These are phyloP conservation scores for Ophiobolus disseminans DNA, from an alignment of 2,329 filamentous ascomycete genomes.

Conservation along the genomic window DNA sequence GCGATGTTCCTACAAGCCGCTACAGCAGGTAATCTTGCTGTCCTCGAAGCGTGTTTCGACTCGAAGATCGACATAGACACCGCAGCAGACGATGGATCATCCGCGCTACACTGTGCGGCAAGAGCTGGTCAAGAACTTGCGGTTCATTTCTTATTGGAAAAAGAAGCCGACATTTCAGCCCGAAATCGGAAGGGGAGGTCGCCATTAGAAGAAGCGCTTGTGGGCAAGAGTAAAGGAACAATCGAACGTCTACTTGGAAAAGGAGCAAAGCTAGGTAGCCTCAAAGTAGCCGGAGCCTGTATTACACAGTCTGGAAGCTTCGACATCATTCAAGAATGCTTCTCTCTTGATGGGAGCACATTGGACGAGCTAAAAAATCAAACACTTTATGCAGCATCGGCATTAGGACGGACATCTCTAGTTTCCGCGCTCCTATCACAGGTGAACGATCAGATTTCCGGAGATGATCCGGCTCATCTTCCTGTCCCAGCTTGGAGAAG, in stretches of 20 bases:
- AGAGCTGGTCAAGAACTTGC: conserved; percentile 11
- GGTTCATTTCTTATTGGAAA: conserved; percentile 2
- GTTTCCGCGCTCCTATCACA: too few species aligned
- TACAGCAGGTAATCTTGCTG: neutral
- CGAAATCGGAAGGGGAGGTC: conserved; percentile 3
- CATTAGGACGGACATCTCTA: too few species aligned
- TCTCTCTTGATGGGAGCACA: too few species aligned
- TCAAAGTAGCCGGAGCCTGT: neutral
- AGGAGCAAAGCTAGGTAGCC: neutral
- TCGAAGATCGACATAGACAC: conserved; percentile 3
- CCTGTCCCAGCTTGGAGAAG: too few species aligned
- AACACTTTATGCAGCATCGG: too few species aligned
- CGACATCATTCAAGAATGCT: too few species aligned
- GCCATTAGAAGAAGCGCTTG: conserved; percentile 14
- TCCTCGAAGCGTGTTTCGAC: neutral
- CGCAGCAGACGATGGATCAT: conserved; percentile 16
- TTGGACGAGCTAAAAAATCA: too few species aligned
- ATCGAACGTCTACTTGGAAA: neutral
- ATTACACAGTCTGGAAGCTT: neutral
- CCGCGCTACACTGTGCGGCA: conserved; percentile 22
- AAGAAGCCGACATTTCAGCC: neutral
- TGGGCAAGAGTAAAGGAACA: neutral
- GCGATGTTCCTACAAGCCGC: neutral
- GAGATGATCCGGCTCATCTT: too few species aligned
- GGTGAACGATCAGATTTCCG: too few species aligned